Evolutionary conservation across 257 asterid genomes (phyloP), one percentile per base, ranked within the genome.

Genomic region (Plantago major): DNA sequence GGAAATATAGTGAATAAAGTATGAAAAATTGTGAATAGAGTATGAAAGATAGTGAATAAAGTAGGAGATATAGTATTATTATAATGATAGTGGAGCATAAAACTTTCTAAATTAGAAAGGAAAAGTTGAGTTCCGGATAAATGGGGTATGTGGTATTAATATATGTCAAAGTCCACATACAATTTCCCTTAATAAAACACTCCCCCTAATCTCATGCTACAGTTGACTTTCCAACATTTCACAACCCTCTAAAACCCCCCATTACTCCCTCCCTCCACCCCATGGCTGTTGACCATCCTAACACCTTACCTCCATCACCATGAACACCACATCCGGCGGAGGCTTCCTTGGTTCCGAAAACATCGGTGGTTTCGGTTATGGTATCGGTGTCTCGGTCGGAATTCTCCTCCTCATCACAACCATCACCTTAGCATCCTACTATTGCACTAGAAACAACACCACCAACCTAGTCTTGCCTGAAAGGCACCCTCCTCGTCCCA

Each of bases 351-450:
- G 82, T 60, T 73, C 95, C 0, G 65, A 67, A 0, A 75, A 73
- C 74, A 66, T 86, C 55, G 85, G 97, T 3, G 87, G 95, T 0
- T 92, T 92, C 72, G 95, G 93, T 3, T 92, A 92, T 68, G 95
- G 95, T 15, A 81, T 88, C 68, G 95, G 95, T 13, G 79, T 92
- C 16, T 84, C 97, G 5, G 87, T 82, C 12, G 98, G 94, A 1
- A 74, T 92, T 70, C 88, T 92, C 72, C 79, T 88, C 16, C 82
- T 92, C 53, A 86, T 92, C 79, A 84, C 93, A 63, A 81, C 97
- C 70, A 82, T 92, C 55, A 84, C 95, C 46, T 60, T 86, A 15
- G 89, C 88, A 4, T 86, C 97, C 14, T 84, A 92, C 73, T 88
- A 75, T 74, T 92, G 98, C 85, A 86, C 95, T 7, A 56, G 92